phyloP scores from a whole-genome alignment of 805 yeast genomes.

The Priceomyces fermenticarens region DNA sequence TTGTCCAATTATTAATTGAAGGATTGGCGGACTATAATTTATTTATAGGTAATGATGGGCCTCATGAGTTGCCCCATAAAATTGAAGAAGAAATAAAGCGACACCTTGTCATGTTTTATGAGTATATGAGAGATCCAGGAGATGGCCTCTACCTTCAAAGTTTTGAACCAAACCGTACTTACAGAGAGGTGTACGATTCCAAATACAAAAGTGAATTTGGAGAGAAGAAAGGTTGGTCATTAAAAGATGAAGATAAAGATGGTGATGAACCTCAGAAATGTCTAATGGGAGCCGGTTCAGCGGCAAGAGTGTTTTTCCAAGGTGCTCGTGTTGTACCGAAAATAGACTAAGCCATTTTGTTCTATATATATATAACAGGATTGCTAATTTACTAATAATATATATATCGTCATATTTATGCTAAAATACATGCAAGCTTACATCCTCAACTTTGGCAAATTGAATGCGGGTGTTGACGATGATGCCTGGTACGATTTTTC shows the following conservation, averaged over 20 bases:
- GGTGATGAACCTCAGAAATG: constrained; percentile 46
- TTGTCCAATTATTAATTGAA: constrained; percentile 61
- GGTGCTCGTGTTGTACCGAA: constrained; percentile 53
- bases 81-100: constrained; percentile 46
- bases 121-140: constrained; percentile 52
- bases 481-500: constrained; percentile 69
- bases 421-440: constrained; percentile 18
- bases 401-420: constrained; percentile 2
- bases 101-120: constrained; percentile 55
- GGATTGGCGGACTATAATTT: constrained; percentile 65
- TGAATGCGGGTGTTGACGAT: constrained; percentile 62
- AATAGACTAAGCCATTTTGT: constrained; percentile 10
- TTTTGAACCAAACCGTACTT: constrained; percentile 56
- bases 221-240: constrained; percentile 47
- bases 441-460: constrained; percentile 52
- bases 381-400: neutral
- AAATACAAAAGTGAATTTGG: constrained; percentile 54
- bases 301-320: constrained; percentile 68
- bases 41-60: constrained; percentile 42
- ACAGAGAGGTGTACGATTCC: constrained; percentile 44
- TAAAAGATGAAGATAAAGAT: constrained; percentile 52
- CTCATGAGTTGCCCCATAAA: constrained; percentile 31
- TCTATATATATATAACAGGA: too few relatives aligned
- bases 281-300: constrained; percentile 62
- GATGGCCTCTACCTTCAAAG: constrained; percentile 61